Evolutionary conservation across 305 asterid genomes (phyloP).

Genomic region (Withania somnifera): DNA sequence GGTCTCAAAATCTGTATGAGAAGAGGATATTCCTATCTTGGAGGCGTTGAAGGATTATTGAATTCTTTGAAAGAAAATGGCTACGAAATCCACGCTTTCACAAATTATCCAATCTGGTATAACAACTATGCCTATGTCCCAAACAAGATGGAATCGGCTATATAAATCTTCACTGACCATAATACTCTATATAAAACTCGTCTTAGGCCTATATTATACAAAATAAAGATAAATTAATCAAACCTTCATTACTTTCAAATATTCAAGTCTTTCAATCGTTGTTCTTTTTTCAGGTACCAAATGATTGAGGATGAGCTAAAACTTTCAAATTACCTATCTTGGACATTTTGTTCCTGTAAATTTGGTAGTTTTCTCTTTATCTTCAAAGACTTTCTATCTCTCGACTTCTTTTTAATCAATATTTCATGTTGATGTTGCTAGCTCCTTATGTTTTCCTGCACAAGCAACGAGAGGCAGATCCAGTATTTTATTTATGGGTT

Average conservation of each 20-base stretch:
- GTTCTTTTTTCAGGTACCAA: constrained; percentile 46
- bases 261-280: constrained; percentile 8
- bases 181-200: background rate
- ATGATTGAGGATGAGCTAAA: constrained; percentile 81
- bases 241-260: background rate
- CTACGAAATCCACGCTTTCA: constrained; percentile 75
- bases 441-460: background rate
- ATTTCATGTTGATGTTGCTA: background rate
- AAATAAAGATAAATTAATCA: background rate
- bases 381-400: background rate
- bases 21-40: constrained; percentile 59
- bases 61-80: constrained; percentile 57
- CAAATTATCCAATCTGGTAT: constrained; percentile 89
- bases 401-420: background rate
- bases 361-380: constrained; percentile 37
- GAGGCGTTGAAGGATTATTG: constrained; percentile 71
- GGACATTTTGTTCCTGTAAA: constrained; percentile 93
- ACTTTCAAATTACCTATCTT: constrained; percentile 67
- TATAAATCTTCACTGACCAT: background rate
- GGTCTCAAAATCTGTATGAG: constrained; percentile 81
- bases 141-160: background rate
- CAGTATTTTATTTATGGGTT: background rate
- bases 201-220: background rate
- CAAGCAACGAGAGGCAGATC: background rate
- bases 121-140: background rate